phyloP scores from a whole-genome alignment of 2,329 filamentous ascomycete genomes.

The Claviceps quebecensis region DNA sequence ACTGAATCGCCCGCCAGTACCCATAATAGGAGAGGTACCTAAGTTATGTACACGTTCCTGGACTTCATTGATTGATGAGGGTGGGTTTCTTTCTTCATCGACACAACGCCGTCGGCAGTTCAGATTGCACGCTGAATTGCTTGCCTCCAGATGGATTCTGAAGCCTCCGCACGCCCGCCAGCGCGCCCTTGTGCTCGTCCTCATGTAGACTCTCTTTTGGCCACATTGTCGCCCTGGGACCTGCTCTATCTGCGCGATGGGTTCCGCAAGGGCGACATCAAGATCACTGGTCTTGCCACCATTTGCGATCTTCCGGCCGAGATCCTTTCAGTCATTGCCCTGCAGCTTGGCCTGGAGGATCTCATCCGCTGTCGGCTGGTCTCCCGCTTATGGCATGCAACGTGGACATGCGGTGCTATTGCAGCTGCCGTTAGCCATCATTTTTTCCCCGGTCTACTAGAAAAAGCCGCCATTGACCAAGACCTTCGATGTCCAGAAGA shows the following conservation, averaged over 20 bases:
- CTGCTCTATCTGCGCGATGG: constrained; percentile 13
- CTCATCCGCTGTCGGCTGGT: constrained; percentile 13
- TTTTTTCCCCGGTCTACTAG: constrained; percentile 16
- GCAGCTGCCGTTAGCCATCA: constrained; percentile 9
- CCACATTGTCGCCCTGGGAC: constrained; percentile 15
- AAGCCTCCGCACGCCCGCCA: not conserved
- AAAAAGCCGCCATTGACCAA: constrained; percentile 4
- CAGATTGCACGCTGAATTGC: not conserved
- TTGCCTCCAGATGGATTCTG: not conserved
- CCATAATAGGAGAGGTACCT: too few relatives aligned
- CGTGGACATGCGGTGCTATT: constrained; percentile 14
- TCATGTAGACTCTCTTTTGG: constrained; percentile 13
- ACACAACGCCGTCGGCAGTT: not conserved
- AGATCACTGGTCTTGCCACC: constrained; percentile 12
- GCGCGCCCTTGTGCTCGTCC: not conserved
- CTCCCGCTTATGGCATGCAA: constrained; percentile 13
- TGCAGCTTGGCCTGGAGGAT: constrained; percentile 13
- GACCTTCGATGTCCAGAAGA: not conserved
- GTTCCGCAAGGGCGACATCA: constrained; percentile 7
- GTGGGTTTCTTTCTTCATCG: not conserved
- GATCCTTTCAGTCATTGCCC: constrained; percentile 12
- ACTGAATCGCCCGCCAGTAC: too few relatives aligned
- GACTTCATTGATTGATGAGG: too few relatives aligned
- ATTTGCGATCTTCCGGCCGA: constrained; percentile 16
- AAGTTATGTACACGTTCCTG: too few relatives aligned